A percentile compares a stretch with the other conserved stretches of the same genome.
Conservation (phyloP, 169 alveolate species). For the Cryptosporidium sp. region DNA sequence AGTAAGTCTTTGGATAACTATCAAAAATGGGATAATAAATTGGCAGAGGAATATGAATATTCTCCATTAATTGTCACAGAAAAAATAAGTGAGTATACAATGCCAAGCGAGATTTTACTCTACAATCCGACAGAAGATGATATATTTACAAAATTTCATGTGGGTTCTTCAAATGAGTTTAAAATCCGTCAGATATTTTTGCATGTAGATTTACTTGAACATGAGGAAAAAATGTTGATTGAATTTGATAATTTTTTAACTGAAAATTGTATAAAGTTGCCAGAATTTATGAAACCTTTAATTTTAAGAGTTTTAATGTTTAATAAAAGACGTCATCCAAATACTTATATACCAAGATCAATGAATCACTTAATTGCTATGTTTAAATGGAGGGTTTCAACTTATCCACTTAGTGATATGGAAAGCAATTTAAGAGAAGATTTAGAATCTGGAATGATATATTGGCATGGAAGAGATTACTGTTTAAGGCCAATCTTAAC, state of each 20-base stretch:
- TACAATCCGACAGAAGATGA: constrained; percentile 56
- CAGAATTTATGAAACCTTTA: constrained; percentile 77
- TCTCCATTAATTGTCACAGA: constrained; percentile 35
- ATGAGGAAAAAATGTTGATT: constrained; percentile 74
- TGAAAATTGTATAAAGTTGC: constrained; percentile 42
- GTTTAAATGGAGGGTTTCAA: constrained; percentile 79
- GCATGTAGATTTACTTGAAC: constrained; percentile 74
- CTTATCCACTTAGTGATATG: constrained; percentile 77
- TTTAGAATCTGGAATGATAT: constrained; percentile 79
- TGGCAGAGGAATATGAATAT: constrained; percentile 25
- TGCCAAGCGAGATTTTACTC: constrained; percentile 65
- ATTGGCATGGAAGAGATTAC: constrained; percentile 81
- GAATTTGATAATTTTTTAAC: constrained; percentile 74
- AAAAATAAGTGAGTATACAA: constrained; percentile 26
- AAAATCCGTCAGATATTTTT: constrained; percentile 80
- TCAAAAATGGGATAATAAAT: constrained; percentile 15
- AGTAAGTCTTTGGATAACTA: neutral
- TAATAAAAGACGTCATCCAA: constrained; percentile 76
- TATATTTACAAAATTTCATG: constrained; percentile 57
- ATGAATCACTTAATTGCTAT: constrained; percentile 75
- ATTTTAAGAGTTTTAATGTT: constrained; percentile 78
- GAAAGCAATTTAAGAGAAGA: constrained; percentile 73
- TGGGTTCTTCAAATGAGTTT: constrained; percentile 48
- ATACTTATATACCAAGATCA: constrained; percentile 70
- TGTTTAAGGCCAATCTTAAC: constrained; percentile 79